phyloP scores from a whole-genome alignment of 2,329 filamentous ascomycete genomes.

The Aureobasidium sp. region DNA sequence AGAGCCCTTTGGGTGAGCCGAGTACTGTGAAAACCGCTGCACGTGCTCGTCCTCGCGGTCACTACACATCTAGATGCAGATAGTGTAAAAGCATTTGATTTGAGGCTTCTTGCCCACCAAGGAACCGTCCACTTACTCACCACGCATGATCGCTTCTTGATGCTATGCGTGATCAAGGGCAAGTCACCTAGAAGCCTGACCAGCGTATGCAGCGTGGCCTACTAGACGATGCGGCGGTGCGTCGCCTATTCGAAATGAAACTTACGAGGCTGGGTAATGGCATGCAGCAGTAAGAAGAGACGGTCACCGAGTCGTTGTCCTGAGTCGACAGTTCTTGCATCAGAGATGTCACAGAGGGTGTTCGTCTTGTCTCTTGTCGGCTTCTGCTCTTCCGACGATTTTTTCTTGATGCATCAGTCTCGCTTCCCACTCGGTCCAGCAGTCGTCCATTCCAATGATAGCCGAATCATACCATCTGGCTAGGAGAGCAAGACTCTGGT shows the following conservation, averaged over 20 bases:
- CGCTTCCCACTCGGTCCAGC: slow-evolving; percentile 65
- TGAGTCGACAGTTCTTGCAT: not conserved
- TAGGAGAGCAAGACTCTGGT: slow-evolving; percentile 50
- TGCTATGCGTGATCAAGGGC: slow-evolving; percentile 66
- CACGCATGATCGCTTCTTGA: slow-evolving; percentile 76
- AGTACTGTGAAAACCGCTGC: slow-evolving; percentile 61
- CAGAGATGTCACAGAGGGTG: not conserved
- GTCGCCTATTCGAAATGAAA: not conserved
- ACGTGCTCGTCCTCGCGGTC: slow-evolving; percentile 68
- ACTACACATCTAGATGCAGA: slow-evolving; percentile 82
- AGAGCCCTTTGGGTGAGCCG: slow-evolving; percentile 69
- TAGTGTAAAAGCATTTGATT: slow-evolving; percentile 65
- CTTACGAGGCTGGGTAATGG: not conserved
- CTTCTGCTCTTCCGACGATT: slow-evolving; percentile 57
- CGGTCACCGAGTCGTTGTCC: not conserved
- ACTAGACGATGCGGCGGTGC: not conserved
- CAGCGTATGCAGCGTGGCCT: not conserved
- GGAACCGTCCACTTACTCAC: slow-evolving; percentile 66
- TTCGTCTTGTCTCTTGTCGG: slow-evolving; percentile 39
- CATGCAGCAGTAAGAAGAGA: slow-evolving; percentile 1
- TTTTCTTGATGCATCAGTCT: slow-evolving; percentile 60
- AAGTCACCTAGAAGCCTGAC: slow-evolving; percentile 22
- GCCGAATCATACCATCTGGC: slow-evolving; percentile 65
- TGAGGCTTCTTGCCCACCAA: slow-evolving; percentile 59
- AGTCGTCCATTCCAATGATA: slow-evolving; percentile 60